Base-by-base conservation (phyloP, 73 alveolate genomes). In the Stentor coeruleus region DNA sequence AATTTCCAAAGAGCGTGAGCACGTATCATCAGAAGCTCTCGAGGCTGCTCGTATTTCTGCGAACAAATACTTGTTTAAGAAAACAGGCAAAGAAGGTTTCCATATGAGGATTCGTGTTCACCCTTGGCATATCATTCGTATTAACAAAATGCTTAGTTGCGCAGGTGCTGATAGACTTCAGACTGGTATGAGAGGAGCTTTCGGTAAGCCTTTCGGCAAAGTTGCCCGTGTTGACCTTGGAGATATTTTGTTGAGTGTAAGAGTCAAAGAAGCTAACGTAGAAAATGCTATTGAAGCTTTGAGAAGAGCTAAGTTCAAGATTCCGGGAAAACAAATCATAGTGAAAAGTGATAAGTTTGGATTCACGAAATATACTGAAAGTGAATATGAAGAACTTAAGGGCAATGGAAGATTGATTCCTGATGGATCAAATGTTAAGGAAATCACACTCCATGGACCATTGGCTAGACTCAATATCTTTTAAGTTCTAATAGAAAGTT, bases 121-220 rank as follows among this genome's bases (percentile, higher is more conserved):
- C 91, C 99, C 99, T 35, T 95, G 97, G 97, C 99, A 95, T 91
- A 98, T 95, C 57, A 84, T 90, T 84, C 91, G 99, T 90, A 95
- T 95, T 89, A 95, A 95, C 90, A 95, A 95, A 89, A 97, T 96
- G 97, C 95, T 97, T 91, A 90, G 98, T 38, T 97, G 99, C 95
- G 99, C 99, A 77, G 99, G 99, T 31, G 99, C 99, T 74, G 99
- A 97, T 97, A 84, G 99, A 91, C 97, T 95, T 76, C 98, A 95
- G 89, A 92, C 97, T 33, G 99, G 99, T 81, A 96, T 96, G 99
- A 94, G 99, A 84, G 99, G 98, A 3, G 99, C 99, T 85, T 97
- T 91, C 90, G 99, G 99, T 38, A 97, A 97, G 92, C 97, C 99
- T 31, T 91, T 92, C 87, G 99, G 99, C 77, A 94, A 92, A 85